Conservation (phyloP, 1,284 basidiomycete genomes). For the Puccinia coronata region DNA sequence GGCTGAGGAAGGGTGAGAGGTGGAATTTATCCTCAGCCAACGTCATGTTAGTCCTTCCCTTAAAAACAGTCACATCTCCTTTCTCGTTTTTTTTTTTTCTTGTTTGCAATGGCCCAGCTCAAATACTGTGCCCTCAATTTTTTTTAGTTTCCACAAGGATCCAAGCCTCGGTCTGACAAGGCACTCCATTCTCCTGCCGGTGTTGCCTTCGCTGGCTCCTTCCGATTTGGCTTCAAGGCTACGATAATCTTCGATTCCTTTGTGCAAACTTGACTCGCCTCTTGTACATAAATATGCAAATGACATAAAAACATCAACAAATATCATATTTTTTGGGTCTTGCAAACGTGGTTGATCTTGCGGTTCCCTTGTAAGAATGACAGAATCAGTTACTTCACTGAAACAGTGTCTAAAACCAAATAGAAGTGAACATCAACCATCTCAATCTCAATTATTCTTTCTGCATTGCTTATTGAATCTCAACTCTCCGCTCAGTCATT, state of each 20-base stretch:
- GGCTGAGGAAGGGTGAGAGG: background rate
- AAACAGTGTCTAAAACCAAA: no score
- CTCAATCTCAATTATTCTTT: no score
- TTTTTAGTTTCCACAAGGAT: background rate
- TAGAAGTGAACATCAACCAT: no score
- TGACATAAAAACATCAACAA: background rate
- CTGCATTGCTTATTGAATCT: no score
- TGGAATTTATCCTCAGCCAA: background rate
- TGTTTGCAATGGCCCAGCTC: background rate
- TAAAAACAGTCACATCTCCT: background rate
- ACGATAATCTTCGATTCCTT: no score
- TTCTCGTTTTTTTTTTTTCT: background rate
- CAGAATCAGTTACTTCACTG: no score
- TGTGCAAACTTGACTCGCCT: background rate
- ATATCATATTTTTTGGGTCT: background rate
- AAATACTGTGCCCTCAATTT: background rate
- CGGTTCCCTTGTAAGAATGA: background rate
- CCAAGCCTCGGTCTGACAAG: background rate
- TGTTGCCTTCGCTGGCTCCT: background rate
- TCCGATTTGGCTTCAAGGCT: slow-evolving; percentile 13
- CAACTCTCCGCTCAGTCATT: no score
- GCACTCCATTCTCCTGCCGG: background rate
- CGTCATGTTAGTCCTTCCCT: slow-evolving; percentile 1
- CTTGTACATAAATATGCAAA: background rate
- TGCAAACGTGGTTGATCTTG: background rate